A percentile compares a stretch with the other conserved stretches of the same genome.
Evolutionary conservation across 371 early-diverging fungal species (phyloP).

Genomic region (Mucor racemosus): DNA sequence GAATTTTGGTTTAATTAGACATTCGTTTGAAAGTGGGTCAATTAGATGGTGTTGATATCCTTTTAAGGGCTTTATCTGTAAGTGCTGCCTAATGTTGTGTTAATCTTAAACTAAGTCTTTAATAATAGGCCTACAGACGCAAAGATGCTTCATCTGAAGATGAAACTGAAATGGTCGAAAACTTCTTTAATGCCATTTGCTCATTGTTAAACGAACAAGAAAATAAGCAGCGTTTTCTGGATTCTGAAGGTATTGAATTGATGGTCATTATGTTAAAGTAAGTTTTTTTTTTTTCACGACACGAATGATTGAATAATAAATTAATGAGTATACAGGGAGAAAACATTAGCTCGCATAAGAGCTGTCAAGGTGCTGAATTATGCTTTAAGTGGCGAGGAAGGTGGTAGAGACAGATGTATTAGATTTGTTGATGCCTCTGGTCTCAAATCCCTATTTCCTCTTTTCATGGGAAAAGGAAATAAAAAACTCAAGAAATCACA

Average conservation of each 20-base stretch:
- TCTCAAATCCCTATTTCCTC: slow-evolving; percentile 78
- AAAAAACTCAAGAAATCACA: slow-evolving; percentile 73
- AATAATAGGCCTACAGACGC: slow-evolving; percentile 58
- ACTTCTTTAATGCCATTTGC: slow-evolving; percentile 83
- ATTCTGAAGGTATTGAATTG: slow-evolving; percentile 89
- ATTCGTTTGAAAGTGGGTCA: slow-evolving; percentile 69
- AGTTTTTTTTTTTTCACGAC: slow-evolving; percentile 5
- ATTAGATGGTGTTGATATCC: slow-evolving; percentile 73
- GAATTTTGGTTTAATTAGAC: slow-evolving; percentile 27
- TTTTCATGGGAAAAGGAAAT: slow-evolving; percentile 79
- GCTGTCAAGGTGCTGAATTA: slow-evolving; percentile 90
- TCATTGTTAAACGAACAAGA: slow-evolving; percentile 62
- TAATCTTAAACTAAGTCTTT: not conserved
- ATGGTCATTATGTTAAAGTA: slow-evolving; percentile 89
- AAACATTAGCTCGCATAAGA: slow-evolving; percentile 77
- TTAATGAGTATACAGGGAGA: slow-evolving; percentile 58
- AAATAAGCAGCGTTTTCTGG: slow-evolving; percentile 74
- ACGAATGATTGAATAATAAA: not conserved
- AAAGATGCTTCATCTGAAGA: slow-evolving; percentile 84
- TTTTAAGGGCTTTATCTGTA: slow-evolving; percentile 71
- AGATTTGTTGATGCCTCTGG: slow-evolving; percentile 84
- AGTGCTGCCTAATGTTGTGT: not conserved
- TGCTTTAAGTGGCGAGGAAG: slow-evolving; percentile 68
- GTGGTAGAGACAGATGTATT: slow-evolving; percentile 56
- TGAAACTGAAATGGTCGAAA: slow-evolving; percentile 90